These are phyloP conservation scores for Coemansia sp. DNA, from an alignment of 192 early-diverging fungal genomes.

Conservation along the genomic window DNA sequence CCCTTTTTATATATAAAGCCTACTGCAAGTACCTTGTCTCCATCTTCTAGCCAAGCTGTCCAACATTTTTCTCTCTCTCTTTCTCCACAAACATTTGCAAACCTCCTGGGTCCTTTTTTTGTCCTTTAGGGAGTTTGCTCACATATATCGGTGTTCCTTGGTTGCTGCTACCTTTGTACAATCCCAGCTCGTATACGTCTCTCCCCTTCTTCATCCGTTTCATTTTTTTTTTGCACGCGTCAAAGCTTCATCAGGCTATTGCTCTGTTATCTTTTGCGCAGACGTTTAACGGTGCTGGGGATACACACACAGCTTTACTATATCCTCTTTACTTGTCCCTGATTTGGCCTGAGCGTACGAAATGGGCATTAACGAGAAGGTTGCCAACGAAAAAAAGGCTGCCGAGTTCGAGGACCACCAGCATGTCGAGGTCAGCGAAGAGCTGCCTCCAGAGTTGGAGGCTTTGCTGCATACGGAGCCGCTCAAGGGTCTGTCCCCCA, in stretches of 20 bases:
- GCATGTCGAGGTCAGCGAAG: conserved; percentile 72
- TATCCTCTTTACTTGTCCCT: not conserved
- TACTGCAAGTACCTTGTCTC: not conserved
- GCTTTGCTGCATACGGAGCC: conserved; percentile 81
- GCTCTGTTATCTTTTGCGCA: not conserved
- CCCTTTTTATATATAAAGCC: conserved; percentile 3
- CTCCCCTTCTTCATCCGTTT: no score
- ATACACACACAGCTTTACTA: not conserved
- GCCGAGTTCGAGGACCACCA: conserved; percentile 68
- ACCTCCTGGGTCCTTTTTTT: not conserved
- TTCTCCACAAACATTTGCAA: conserved; percentile 2
- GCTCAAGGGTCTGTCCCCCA: conserved; percentile 67
- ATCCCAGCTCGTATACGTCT: no score
- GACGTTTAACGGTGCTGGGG: not conserved
- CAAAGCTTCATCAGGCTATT: no score
- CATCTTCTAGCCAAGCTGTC: not conserved
- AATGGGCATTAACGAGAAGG: conserved; percentile 21
- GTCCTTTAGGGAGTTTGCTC: not conserved
- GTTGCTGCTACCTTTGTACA: not conserved
- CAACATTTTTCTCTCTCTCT: not conserved
- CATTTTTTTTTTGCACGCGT: no score
- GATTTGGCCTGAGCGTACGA: not conserved
- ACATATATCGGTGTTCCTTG: not conserved
- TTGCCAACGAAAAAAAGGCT: conserved; percentile 34
- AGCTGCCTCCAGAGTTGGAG: conserved; percentile 81